Evolutionary conservation across 805 yeast genomes (phyloP).

Genomic region (Kodamaea neixiangensis): DNA sequence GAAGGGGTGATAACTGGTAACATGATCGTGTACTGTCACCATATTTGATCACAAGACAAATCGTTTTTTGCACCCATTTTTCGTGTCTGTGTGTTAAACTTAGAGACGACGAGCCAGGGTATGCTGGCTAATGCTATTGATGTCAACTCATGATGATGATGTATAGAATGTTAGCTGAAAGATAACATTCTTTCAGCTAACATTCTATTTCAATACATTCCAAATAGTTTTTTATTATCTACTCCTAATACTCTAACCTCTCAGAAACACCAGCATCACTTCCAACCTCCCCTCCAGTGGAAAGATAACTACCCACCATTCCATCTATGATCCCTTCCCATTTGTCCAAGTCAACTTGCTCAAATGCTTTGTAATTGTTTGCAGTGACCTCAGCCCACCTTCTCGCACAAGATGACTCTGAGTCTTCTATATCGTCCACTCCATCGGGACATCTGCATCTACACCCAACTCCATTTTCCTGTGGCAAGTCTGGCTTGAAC

Average conservation of each 20-base stretch:
- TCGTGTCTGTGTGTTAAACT: too few relatives aligned
- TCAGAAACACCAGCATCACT: constrained; percentile 49
- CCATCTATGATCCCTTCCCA: constrained; percentile 19
- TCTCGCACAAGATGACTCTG: constrained; percentile 18
- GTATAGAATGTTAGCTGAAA: too few relatives aligned
- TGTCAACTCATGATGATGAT: too few relatives aligned
- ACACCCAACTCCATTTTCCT: constrained; percentile 68
- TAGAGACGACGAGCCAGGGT: too few relatives aligned
- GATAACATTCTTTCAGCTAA: too few relatives aligned
- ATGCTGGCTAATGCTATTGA: too few relatives aligned
- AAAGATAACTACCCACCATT: constrained; percentile 12
- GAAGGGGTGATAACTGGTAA: too few relatives aligned
- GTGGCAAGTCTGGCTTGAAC: constrained; percentile 32
- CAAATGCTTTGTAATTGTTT: constrained; percentile 15
- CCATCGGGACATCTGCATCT: constrained; percentile 73
- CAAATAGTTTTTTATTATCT: neutral
- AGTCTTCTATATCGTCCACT: constrained; percentile 24
- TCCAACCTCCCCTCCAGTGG: constrained; percentile 16
- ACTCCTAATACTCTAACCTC: constrained; percentile 1
- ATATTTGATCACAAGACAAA: neutral
- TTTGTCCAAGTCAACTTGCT: constrained; percentile 17
- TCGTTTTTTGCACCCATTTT: neutral
- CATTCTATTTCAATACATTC: too few relatives aligned
- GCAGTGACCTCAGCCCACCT: constrained; percentile 21
- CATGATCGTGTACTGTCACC: too few relatives aligned